Evolutionary conservation across 768 basidiomycete species (phyloP), one percentile per base, ranked within the genome.

Genomic region (Tulasnella sp.): DNA sequence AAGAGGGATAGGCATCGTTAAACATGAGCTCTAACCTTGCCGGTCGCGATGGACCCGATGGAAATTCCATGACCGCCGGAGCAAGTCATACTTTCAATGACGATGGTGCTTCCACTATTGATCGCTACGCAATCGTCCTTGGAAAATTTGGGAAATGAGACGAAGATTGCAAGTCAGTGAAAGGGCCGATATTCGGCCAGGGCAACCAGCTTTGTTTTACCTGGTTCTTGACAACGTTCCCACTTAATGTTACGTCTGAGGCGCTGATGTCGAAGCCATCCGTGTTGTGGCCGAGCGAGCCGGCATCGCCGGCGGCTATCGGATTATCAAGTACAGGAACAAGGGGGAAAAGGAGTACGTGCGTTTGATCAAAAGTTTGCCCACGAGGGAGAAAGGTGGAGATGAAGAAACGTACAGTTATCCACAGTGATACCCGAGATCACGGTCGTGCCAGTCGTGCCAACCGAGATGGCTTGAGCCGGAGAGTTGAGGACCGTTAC

Each of bases 121-220:
- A 78, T 73, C n/a, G 84, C 80, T 24, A 85, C 69, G 65, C 82
- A 85, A 63, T 85, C 83, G 60, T 85, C 81, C 75, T 68, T 66
- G 49, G 46, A 65, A 59, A 5, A 53, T 49, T 50, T 60, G 50
- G 27, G 9, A 50, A 21, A 4, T 17, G 22, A 57, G 60, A 42
- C 25, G 46, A 49, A 21, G 12, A 38, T n/a, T n/a, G n/a, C n/a
- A n/a, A n/a, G n/a, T n/a, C n/a, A n/a, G n/a, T n/a, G n/a, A n/a
- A n/a, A n/a, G n/a, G n/a, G n/a, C n/a, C n/a, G n/a, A n/a, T 41
- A 25, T 38, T 34, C 1, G 48, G 24, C 34, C 52, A 60, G 12
- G 10, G 42, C 25, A n/a, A n/a, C n/a, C n/a, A n/a, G n/a, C n/a
- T n/a, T n/a, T n/a, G n/a, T n/a, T n/a, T n/a, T n/a, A n/a, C 27